Percentiles rank a stretch among this genome's conserved stretches.
Conservation (phyloP, 2,329 filamentous ascomycete species). For the Ceratocystiopsis minuta region DNA sequence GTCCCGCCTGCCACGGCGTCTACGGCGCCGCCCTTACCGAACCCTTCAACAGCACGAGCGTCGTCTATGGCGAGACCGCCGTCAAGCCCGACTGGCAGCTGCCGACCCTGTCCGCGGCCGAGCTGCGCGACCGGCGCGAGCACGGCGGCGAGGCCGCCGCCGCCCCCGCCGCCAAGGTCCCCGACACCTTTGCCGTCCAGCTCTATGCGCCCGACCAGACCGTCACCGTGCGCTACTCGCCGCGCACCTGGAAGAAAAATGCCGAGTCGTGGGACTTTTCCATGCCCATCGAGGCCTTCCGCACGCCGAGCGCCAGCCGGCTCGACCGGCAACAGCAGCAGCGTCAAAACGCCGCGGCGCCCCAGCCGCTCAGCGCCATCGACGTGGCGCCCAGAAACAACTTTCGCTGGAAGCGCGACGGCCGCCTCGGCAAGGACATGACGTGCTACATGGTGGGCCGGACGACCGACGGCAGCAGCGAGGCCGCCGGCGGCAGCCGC, state of each 20-base stretch:
- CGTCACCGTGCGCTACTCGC: conserved; percentile 50
- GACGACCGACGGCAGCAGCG: too few relatives aligned
- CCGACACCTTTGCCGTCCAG: conserved; percentile 63
- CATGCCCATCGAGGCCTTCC: conserved; percentile 72
- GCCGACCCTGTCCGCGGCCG: conserved; percentile 62
- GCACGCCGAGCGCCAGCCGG: conserved; percentile 56
- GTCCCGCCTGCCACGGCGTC: conserved; percentile 52
- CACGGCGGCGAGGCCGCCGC: conserved; percentile 27
- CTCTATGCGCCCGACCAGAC: conserved; percentile 90
- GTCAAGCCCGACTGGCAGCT: conserved; percentile 75
- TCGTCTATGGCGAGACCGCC: conserved; percentile 75
- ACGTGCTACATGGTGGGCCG: conserved; percentile 67
- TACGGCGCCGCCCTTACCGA: conserved; percentile 80
- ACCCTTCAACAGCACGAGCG: conserved; percentile 50
- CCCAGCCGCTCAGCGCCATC: conserved; percentile 15
- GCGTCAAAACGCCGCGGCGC: conserved; percentile 22
- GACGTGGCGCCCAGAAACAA: conserved; percentile 53
- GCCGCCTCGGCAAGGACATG: conserved; percentile 70
- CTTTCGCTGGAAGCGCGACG: conserved; percentile 82
- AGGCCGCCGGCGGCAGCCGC: conserved; percentile 52
- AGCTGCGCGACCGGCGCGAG: conserved; percentile 42
- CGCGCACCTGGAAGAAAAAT: conserved; percentile 56
- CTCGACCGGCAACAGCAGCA: conserved; percentile 49
- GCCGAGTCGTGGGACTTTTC: conserved; percentile 80
- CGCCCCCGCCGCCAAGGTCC: conserved; percentile 52